A percentile compares a stretch with the other conserved stretches of the same genome.
Conservation (phyloP, 1,139 yeast genomes). For the Blastobotrys persicus region DNA sequence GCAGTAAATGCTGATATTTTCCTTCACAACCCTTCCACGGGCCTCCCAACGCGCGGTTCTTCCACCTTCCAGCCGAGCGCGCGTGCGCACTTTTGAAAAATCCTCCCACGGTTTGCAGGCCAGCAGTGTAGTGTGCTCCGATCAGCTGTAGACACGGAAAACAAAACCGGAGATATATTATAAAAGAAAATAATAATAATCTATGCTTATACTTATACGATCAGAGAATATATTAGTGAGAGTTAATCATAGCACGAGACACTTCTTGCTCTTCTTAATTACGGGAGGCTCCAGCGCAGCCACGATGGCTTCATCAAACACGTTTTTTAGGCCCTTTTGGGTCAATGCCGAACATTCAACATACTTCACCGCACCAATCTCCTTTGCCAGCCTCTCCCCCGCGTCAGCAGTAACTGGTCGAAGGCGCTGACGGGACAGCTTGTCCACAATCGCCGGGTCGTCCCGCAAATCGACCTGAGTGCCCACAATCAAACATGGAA, state of each 20-base stretch:
- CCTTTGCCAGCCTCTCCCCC: slow-evolving; percentile 92
- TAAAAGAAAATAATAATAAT: not conserved
- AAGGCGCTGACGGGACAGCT: slow-evolving; percentile 85
- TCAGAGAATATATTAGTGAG: not conserved
- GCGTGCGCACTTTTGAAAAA: slow-evolving; percentile 4
- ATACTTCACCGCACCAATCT: slow-evolving; percentile 90
- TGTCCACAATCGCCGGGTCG: slow-evolving; percentile 85
- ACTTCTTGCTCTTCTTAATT: slow-evolving; percentile 76
- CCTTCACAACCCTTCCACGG: not conserved
- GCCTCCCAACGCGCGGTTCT: too few relatives aligned
- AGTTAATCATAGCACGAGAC: slow-evolving; percentile 60
- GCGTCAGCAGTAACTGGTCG: slow-evolving; percentile 81
- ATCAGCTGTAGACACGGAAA: too few relatives aligned
- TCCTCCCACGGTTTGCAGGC: not conserved
- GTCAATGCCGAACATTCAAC: slow-evolving; percentile 98
- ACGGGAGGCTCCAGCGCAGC: slow-evolving; percentile 90
- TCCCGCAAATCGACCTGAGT: slow-evolving; percentile 94
- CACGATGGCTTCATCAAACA: slow-evolving; percentile 95
- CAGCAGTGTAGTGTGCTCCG: too few relatives aligned
- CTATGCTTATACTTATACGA: not conserved
- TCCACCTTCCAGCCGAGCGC: not conserved
- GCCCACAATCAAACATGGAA: slow-evolving; percentile 93
- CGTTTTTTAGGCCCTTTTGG: slow-evolving; percentile 92
- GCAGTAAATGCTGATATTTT: not conserved
- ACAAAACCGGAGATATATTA: not conserved